Conservation (phyloP, 1,284 basidiomycete species). For the Heimioporus retisporus region DNA sequence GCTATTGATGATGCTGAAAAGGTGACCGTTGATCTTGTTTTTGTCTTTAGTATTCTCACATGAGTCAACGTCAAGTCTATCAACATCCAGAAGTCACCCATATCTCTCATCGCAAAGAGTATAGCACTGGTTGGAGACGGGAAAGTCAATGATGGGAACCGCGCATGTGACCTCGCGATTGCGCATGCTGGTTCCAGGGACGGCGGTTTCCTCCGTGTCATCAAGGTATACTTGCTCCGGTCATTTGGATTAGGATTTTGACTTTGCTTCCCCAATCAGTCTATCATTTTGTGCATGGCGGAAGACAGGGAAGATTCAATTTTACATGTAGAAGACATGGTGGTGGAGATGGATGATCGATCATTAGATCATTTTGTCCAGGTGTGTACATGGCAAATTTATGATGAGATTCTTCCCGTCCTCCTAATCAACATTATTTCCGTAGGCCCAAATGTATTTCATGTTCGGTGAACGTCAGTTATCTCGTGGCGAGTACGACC, state of each 20-base stretch:
- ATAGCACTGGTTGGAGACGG: conserved; percentile 12
- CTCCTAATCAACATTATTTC: not conserved
- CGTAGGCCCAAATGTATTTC: conserved; percentile 9
- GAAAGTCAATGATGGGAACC: not conserved
- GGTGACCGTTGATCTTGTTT: not conserved
- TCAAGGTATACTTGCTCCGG: conserved; percentile 4
- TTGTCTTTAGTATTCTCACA: not conserved
- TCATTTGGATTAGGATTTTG: not conserved
- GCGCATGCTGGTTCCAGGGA: not conserved
- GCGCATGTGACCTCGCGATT: conserved; percentile 8
- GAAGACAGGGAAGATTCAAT: conserved; percentile 8
- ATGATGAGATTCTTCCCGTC: not conserved
- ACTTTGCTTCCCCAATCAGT: not conserved
- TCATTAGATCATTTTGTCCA: conserved; percentile 5
- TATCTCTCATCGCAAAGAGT: conserved; percentile 13
- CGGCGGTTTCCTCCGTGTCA: conserved; percentile 3
- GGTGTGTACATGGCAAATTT: not conserved
- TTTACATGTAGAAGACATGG: not conserved
- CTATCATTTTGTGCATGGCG: conserved; percentile 9
- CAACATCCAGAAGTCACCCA: conserved; percentile 10
- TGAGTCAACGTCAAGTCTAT: conserved; percentile 1
- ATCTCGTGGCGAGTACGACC: conserved; percentile 4
- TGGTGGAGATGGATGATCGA: not conserved
- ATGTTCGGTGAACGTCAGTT: conserved; percentile 4
- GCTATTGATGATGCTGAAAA: conserved; percentile 15